A percentile compares a stretch with the other conserved stretches of the same genome.
These are phyloP conservation scores for Salix dunnii DNA, from an alignment of 345 rosid genomes.

Conservation along the genomic window DNA sequence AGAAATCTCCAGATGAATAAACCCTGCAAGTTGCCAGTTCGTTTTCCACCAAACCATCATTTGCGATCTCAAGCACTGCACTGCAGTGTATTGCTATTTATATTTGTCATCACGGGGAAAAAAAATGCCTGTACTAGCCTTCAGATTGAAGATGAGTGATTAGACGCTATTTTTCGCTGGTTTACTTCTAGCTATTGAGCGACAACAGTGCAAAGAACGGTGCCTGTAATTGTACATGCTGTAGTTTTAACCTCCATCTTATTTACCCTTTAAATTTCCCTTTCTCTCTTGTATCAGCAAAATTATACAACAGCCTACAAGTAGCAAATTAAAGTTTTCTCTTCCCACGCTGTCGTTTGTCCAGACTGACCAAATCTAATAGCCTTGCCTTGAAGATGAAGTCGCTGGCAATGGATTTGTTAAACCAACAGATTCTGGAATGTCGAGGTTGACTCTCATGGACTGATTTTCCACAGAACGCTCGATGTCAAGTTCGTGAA, in stretches of 20 bases:
- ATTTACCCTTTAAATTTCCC: neutral
- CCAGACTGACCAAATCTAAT: constrained; percentile 26
- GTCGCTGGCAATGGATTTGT: constrained; percentile 43
- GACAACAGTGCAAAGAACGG: neutral
- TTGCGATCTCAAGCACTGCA: neutral
- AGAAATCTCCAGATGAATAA: no score
- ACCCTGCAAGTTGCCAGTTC: neutral
- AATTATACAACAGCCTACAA: neutral
- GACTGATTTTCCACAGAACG: constrained; percentile 42
- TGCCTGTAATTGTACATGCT: neutral
- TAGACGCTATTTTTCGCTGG: neutral
- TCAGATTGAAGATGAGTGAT: neutral
- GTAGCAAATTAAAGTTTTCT: constrained; percentile 18
- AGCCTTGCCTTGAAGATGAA: constrained; percentile 51
- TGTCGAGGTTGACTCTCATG: constrained; percentile 61
- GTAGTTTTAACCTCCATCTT: neutral
- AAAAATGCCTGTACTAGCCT: neutral
- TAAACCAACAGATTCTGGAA: constrained; percentile 83
- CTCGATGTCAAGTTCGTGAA: constrained; percentile 40
- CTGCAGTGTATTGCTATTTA: neutral
- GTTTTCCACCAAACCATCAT: neutral
- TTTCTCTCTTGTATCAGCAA: neutral
- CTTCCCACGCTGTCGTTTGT: constrained; percentile 22
- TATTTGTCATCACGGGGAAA: neutral
- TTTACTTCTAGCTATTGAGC: neutral